phyloP scores from a whole-genome alignment of 2,329 filamentous ascomycete genomes.

The Botrytis fabae region DNA sequence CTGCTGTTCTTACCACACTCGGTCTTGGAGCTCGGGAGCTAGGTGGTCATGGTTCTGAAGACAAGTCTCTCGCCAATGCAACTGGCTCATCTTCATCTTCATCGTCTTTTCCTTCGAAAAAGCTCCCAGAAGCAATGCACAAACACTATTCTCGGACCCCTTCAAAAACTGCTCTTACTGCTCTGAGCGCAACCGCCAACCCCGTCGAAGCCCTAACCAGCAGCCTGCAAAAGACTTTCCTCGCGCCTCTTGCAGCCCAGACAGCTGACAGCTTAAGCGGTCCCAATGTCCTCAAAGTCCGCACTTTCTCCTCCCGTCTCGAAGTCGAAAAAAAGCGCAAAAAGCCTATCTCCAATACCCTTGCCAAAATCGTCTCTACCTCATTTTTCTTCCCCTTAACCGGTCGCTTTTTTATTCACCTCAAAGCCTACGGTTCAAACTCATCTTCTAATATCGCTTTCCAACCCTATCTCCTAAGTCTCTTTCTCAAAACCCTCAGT shows the following conservation, averaged over 20 bases:
- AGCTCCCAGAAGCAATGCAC: conserved; percentile 72
- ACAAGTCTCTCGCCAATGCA: conserved; percentile 39
- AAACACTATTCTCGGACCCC: conserved; percentile 57
- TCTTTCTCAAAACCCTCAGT: conserved; percentile 83
- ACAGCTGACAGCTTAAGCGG: conserved; percentile 80
- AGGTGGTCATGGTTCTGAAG: conserved; percentile 65
- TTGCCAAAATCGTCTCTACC: conserved; percentile 72
- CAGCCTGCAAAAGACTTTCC: conserved; percentile 68
- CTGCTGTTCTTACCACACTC: conserved; percentile 76
- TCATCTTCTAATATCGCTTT: conserved; percentile 61
- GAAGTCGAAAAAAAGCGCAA: conserved; percentile 58
- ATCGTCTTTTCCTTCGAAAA: conserved; percentile 73
- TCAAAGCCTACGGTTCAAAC: conserved; percentile 52
- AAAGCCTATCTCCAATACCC: conserved; percentile 69
- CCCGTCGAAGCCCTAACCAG: conserved; percentile 66
- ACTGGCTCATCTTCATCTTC: conserved; percentile 34
- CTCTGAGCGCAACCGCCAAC: not conserved
- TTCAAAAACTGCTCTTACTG: not conserved
- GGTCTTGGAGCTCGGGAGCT: conserved; percentile 82
- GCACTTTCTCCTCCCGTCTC: conserved; percentile 81
- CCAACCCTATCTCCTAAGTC: conserved; percentile 71
- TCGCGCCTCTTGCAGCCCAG: conserved; percentile 77
- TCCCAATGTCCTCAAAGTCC: conserved; percentile 81
- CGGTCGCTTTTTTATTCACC: conserved; percentile 70
- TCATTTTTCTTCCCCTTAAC: conserved; percentile 87